Evolutionary conservation across 139 green algal species (phyloP), one percentile per base, ranked within the genome.

Genomic region (Eudorina sp.): DNA sequence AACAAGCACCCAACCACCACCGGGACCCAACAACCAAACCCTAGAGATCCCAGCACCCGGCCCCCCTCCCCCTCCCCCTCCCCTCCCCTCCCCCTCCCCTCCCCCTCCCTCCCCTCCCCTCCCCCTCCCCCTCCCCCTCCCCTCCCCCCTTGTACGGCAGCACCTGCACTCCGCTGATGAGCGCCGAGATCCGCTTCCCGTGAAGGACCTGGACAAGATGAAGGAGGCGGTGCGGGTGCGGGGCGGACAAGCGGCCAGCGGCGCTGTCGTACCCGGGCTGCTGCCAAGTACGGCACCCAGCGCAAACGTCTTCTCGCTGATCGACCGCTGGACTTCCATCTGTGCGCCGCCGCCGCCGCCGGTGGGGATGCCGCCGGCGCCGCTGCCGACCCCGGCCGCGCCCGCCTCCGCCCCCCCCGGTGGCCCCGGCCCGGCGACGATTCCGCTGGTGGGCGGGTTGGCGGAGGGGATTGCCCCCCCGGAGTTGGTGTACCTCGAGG

Each of bases 131-230:
- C 8, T 18, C 64, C 27, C 7, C 64, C 29, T 31, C 34, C 66
- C 34, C 36, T 19, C 7, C 68, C 14, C 13, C 2, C 36, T 40
- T n/a, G n/a, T n/a, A n/a, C n/a, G n/a, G n/a, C n/a, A n/a, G n/a
- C 70, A 83, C 77, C 77, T 85, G 86, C 66, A 91, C 70, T 0
- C 87, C 87, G 53, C 36, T 73, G 79, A 91, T 91, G 29, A 91
- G 79, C n/a, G 87, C 87, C 3, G 9, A 29, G 53, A 91, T 88
- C 31, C 87, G 87, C 69, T 88, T 88, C n/a, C 70, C 19, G 62
- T 88, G 79, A 55, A 55, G 8, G 53, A 79, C 23, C 41, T 7
- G 1, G 43, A 62, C 72, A 89, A 55, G 25, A 68, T 76, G 53
- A 89, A 89, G 7, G 55, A 79, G 27, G 85, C 55, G 0, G 43